Conservation (phyloP, 495 filamentous ascomycete genomes). For the Viridothelium virens region DNA sequence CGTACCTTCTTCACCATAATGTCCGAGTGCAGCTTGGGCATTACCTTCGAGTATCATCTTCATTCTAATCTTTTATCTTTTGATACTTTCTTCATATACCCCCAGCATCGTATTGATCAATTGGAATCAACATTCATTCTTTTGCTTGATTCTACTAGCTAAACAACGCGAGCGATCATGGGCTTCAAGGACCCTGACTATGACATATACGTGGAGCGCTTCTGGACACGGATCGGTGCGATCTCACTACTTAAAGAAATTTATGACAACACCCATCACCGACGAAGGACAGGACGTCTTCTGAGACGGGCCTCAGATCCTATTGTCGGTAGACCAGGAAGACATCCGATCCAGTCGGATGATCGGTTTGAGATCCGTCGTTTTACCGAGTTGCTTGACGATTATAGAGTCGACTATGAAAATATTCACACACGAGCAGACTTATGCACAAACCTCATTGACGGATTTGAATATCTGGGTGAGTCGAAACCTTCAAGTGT, state of each 20-base stretch:
- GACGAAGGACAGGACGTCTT: neutral
- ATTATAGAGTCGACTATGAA: neutral
- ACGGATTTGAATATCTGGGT: neutral
- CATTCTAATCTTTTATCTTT: too few relatives aligned
- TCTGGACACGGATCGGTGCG: neutral
- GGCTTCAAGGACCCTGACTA: neutral
- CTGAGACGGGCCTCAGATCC: neutral
- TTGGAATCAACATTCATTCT: too few relatives aligned
- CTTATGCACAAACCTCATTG: neutral
- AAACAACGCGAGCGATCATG: too few relatives aligned
- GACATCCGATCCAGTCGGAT: neutral
- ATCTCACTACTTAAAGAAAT: neutral
- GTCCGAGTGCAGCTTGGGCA: too few relatives aligned
- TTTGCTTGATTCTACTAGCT: too few relatives aligned
- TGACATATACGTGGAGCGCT: neutral
- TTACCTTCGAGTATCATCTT: too few relatives aligned
- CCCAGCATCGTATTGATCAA: too few relatives aligned
- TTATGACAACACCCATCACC: neutral
- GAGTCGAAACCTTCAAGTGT: neutral
- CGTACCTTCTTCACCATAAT: neutral
- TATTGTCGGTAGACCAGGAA: neutral
- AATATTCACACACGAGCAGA: neutral
- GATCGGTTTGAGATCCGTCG: conserved; percentile 1
- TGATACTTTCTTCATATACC: too few relatives aligned
- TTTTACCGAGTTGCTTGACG: neutral